Conservation (phyloP, 495 filamentous ascomycete species). For the Hyaloscypha finlandica region DNA sequence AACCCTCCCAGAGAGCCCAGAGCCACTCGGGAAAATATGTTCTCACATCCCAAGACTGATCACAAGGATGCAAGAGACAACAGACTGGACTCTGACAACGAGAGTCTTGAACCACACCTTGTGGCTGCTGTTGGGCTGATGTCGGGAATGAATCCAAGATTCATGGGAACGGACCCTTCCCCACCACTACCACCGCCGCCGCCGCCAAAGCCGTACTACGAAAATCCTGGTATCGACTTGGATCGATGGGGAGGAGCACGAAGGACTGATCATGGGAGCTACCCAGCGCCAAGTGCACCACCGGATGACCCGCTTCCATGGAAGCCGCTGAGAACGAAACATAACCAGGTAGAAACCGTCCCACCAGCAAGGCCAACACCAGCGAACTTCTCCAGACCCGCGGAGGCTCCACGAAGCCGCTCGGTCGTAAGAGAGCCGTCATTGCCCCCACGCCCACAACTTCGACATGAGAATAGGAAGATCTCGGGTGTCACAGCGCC, state of each 20-base stretch:
- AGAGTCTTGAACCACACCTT: neutral
- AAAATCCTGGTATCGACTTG: neutral
- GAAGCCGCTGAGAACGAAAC: neutral
- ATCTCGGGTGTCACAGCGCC: no score
- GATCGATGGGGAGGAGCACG: neutral
- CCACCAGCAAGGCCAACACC: no score
- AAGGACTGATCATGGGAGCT: neutral
- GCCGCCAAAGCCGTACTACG: neutral
- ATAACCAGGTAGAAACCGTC: no score
- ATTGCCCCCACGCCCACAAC: no score
- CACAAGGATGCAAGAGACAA: neutral
- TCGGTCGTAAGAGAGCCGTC: no score
- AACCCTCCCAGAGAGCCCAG: neutral
- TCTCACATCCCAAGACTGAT: neutral
- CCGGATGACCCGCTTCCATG: neutral
- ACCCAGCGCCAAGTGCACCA: constrained; percentile 1
- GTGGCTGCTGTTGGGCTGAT: neutral
- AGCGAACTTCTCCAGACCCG: no score
- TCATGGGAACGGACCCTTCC: no score
- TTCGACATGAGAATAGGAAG: no score
- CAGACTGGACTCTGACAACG: neutral
- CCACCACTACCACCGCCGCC: neutral
- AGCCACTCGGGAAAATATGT: neutral
- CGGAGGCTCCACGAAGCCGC: no score
- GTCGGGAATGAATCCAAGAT: neutral